These are phyloP conservation scores for Clitopilus passeckerianus DNA, from an alignment of 768 basidiomycete species.

Conservation along the genomic window DNA sequence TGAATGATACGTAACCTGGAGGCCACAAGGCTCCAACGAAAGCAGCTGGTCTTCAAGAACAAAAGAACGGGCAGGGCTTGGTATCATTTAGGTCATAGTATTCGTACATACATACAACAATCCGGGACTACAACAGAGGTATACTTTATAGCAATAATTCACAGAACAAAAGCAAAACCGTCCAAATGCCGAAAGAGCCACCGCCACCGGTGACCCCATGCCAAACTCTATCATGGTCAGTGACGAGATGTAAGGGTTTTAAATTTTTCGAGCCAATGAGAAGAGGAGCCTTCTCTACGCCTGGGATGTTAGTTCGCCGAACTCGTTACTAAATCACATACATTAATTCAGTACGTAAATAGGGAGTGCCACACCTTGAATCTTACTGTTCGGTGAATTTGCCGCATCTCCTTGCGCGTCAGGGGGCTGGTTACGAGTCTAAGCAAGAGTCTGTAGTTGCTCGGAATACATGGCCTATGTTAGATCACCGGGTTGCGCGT, in stretches of 20 bases:
- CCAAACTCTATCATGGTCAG: background rate
- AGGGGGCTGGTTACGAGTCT: too few relatives aligned
- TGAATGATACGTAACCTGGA: too few relatives aligned
- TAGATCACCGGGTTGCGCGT: too few relatives aligned
- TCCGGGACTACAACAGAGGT: background rate
- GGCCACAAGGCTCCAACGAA: too few relatives aligned
- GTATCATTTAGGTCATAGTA: background rate
- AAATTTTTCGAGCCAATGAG: background rate
- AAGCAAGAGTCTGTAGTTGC: too few relatives aligned
- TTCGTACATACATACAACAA: background rate
- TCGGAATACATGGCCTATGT: too few relatives aligned
- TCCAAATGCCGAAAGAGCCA: background rate
- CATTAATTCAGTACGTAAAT: background rate
- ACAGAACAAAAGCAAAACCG: background rate
- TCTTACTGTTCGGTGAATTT: slow-evolving; percentile 45
- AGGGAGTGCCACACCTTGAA: background rate
- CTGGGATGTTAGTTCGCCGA: background rate
- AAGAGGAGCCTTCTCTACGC: too few relatives aligned
- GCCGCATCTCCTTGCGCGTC: slow-evolving; percentile 48
- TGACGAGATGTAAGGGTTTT: background rate
- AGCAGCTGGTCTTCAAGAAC: too few relatives aligned
- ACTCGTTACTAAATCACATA: background rate
- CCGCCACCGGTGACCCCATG: background rate
- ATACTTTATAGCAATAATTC: background rate
- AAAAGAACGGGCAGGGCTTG: too few relatives aligned